Evolutionary conservation across 768 basidiomycete genomes (phyloP).

Genomic region (Boletus barrowsii): DNA sequence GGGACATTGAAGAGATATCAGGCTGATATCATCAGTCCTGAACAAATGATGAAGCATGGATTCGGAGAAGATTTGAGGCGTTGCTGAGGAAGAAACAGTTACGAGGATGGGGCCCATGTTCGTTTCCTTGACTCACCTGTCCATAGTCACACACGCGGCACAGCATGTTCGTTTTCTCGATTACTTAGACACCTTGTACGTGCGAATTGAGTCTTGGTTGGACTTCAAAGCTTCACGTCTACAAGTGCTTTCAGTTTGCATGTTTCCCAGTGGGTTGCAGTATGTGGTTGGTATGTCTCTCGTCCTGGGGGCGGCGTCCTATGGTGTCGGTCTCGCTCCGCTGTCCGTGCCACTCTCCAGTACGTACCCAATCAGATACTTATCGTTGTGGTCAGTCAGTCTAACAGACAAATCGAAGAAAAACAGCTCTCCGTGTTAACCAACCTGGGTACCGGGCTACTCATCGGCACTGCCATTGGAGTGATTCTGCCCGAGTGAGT

Average conservation of each 20-base stretch:
- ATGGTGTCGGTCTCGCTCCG: conserved; percentile 71
- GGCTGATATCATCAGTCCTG: too few relatives aligned
- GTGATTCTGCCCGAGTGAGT: conserved; percentile 93
- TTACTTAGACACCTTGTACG: not conserved
- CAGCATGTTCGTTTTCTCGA: not conserved
- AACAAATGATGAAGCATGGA: too few relatives aligned
- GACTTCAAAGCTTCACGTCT: not conserved
- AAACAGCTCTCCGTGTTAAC: conserved; percentile 46
- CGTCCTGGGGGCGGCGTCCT: conserved; percentile 59
- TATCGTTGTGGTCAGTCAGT: not conserved
- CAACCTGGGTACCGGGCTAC: conserved; percentile 73
- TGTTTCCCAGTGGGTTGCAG: conserved; percentile 24
- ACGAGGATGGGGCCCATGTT: not conserved
- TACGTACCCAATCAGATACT: conserved; percentile 29
- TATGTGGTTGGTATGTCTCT: conserved; percentile 46
- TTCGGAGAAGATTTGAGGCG: too few relatives aligned
- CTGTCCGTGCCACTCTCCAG: conserved; percentile 71
- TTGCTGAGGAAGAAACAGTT: too few relatives aligned
- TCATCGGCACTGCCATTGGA: conserved; percentile 86
- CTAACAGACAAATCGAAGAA: conserved; percentile 38
- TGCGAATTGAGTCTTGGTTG: not conserved
- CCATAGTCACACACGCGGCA: too few relatives aligned
- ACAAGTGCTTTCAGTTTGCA: conserved; percentile 1
- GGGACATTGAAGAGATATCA: too few relatives aligned
- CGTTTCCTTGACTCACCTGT: conserved; percentile 13